phyloP scores from a whole-genome alignment of 257 asterid genomes.

The Plantago ovata region DNA sequence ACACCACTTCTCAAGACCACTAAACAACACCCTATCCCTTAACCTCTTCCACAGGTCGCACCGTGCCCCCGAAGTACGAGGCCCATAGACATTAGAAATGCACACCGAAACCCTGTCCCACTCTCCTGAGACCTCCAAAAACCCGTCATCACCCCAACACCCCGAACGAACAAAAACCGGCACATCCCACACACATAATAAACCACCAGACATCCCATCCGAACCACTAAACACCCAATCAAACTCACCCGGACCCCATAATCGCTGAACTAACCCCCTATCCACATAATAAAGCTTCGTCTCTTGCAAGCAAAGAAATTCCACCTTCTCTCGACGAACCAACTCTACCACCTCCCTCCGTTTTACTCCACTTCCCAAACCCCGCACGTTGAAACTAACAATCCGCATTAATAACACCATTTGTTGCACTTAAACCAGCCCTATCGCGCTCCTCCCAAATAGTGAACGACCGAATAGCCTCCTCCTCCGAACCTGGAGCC shows the following conservation, averaged over 20 bases:
- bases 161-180: too few species aligned
- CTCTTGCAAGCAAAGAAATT: neutral
- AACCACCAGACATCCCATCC: too few species aligned
- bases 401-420: too few species aligned
- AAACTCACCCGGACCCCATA: neutral
- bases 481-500: too few species aligned
- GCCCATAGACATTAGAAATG: neutral
- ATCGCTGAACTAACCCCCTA: neutral
- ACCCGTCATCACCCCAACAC: too few species aligned
- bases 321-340: neutral
- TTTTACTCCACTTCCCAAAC: neutral
- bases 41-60: neutral
- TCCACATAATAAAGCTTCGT: neutral
- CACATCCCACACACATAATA: too few species aligned
- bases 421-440: too few species aligned
- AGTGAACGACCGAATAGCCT: too few species aligned
- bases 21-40: too few species aligned
- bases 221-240: neutral
- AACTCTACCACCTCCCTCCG: neutral
- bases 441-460: too few species aligned
- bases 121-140: too few species aligned
- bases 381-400: neutral
- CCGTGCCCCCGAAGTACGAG: neutral
- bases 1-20: neutral
- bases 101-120: too few species aligned